These are phyloP conservation scores for Macrocystidia cucumis DNA, from an alignment of 1,284 basidiomycete genomes.

Conservation along the genomic window DNA sequence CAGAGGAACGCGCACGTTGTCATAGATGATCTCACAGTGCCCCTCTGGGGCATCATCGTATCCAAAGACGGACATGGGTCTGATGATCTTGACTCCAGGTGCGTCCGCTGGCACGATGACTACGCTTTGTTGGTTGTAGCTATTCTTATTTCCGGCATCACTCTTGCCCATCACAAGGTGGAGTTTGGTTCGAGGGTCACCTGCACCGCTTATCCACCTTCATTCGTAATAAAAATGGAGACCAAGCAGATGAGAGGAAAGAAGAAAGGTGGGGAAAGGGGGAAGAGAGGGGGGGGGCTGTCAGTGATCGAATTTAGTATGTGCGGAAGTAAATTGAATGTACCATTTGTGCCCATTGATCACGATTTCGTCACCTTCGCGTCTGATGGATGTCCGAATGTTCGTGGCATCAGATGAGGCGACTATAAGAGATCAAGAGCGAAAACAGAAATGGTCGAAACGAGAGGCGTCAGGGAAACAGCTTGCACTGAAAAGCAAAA, in stretches of 20 bases:
- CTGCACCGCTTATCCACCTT: constrained; percentile 96
- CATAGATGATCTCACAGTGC: constrained; percentile 92
- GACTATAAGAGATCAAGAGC: constrained; percentile 38
- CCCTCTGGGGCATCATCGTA: constrained; percentile 96
- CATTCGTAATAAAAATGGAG: too few relatives aligned
- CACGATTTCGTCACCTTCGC: constrained; percentile 85
- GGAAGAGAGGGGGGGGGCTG: too few relatives aligned
- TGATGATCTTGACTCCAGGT: constrained; percentile 83
- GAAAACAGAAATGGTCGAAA: not conserved
- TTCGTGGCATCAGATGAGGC: constrained; percentile 96
- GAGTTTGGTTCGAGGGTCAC: constrained; percentile 84
- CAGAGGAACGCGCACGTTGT: constrained; percentile 86
- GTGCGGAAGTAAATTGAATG: constrained; percentile 8
- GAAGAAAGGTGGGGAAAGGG: too few relatives aligned
- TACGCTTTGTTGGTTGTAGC: constrained; percentile 86
- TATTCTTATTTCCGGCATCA: constrained; percentile 65
- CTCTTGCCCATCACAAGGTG: constrained; percentile 95
- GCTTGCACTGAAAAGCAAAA: too few relatives aligned
- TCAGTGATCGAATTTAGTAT: constrained; percentile 4
- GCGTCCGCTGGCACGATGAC: constrained; percentile 88
- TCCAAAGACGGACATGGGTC: constrained; percentile 90
- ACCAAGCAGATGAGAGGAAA: too few relatives aligned
- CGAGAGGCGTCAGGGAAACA: too few relatives aligned
- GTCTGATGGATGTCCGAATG: constrained; percentile 83
- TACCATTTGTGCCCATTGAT: constrained; percentile 97